Base-by-base conservation (phyloP, 805 yeast genomes). In the Saccharomycopsis guyanensis region DNA sequence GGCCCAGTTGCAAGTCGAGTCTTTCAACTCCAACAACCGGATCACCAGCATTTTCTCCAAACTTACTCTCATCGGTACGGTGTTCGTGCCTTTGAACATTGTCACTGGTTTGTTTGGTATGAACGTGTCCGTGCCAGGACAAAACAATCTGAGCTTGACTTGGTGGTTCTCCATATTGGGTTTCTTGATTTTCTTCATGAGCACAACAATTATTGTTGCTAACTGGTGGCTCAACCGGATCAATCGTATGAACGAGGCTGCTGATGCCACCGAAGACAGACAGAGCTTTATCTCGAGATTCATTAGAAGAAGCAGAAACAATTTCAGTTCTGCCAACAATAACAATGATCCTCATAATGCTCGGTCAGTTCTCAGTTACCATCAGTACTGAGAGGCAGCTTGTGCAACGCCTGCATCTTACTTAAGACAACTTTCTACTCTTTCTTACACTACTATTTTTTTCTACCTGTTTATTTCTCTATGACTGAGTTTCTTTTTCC, bases 81-180 rank as follows among this genome's bases (percentile, higher is more conserved):
- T 91, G 57, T 69, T 91, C 25, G 83, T 91, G 52, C 97, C 97
- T 13, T 72, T 91, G 71, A 91, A 91, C 61, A 68, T 91, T 48
- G 73, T 91, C 38, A 87, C 97, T 2, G 96, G 97, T 61, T 59
- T 89, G 53, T 91, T 91, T 65, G 97, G 97, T 58, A 91, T 91
- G 98, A 91, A 91, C 63, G 97, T 91, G 16, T 64, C 56, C 10
- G 84, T 91, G 24, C 97, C 97, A 0, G 96, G 96, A 24, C 65
- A 73, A 50, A 66, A 55, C 12, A 70, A 54, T 2, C 56, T 51
- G 1, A 66, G 64, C 38, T 62, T 72, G 34, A 75, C 68, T 2
- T 83, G 93, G 86, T 86, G 76, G 59, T 78, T 76, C 60, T 85
- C 86, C 37, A 78, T 82, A 49, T 58, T 81, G 4, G 85, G 80